Percentiles rank a stretch among this genome's conserved stretches.
Conservation (phyloP, 2,329 filamentous ascomycete species). For the Cladophialophora immunda region DNA sequence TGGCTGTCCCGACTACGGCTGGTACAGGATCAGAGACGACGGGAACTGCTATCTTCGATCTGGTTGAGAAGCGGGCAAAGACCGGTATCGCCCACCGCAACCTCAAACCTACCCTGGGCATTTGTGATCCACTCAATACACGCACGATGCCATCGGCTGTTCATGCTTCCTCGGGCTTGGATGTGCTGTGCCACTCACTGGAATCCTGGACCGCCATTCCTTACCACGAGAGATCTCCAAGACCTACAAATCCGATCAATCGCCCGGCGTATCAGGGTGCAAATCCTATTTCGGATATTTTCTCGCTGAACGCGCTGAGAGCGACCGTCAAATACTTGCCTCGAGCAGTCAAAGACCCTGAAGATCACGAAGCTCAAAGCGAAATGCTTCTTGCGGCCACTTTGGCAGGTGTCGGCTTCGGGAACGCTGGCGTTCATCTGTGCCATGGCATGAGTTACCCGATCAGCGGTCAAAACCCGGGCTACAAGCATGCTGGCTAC, state of each 20-base stretch:
- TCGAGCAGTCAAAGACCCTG: conserved; percentile 83
- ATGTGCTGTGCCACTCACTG: conserved; percentile 93
- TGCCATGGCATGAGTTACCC: conserved; percentile 96
- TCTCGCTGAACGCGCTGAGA: conserved; percentile 84
- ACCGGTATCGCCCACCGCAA: conserved; percentile 96
- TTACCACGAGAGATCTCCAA: conserved; percentile 82
- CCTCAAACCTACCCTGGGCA: conserved; percentile 92
- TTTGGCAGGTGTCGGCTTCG: conserved; percentile 93
- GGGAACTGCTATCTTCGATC: conserved; percentile 96
- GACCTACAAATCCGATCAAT: conserved; percentile 87
- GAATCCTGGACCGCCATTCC: conserved; percentile 99
- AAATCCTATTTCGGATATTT: conserved; percentile 97
- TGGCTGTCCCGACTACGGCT: conserved; percentile 85
- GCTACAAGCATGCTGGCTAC: conserved; percentile 90
- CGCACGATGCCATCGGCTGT: conserved; percentile 95
- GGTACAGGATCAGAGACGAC: conserved; percentile 94
- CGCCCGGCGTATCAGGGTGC: conserved; percentile 95
- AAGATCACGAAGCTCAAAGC: conserved; percentile 89
- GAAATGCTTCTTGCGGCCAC: conserved; percentile 97
- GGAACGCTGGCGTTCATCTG: conserved; percentile 94
- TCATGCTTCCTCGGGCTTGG: conserved; percentile 87
- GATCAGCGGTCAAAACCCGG: conserved; percentile 92
- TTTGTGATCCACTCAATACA: conserved; percentile 87
- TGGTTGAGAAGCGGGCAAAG: conserved; percentile 88
- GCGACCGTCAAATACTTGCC: conserved; percentile 92